phyloP scores from a whole-genome alignment of 148 eudicot genomes.

The Camellia lanceoleosa region DNA sequence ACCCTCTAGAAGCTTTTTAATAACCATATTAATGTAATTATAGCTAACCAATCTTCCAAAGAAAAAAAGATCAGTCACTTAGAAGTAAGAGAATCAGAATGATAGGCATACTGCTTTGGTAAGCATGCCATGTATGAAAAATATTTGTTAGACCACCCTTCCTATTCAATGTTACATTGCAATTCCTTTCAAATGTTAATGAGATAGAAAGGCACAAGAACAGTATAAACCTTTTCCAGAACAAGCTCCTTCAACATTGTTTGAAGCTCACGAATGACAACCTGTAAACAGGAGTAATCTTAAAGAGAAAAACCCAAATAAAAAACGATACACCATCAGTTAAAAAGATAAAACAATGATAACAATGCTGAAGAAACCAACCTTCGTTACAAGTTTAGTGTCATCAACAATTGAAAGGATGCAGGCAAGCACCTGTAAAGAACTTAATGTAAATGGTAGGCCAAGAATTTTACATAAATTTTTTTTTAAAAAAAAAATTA shows the following conservation, averaged over 20 bases:
- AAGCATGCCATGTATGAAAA: background rate
- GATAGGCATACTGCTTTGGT: background rate
- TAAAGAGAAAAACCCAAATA: background rate
- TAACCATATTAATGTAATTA: background rate
- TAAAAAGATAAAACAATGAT: background rate
- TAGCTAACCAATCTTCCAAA: background rate
- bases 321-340: background rate
- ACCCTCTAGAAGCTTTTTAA: background rate
- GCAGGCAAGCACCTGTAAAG: slow-evolving; percentile 71
- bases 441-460: background rate
- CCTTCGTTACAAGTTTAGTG: slow-evolving; percentile 85
- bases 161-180: background rate
- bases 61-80: background rate
- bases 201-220: background rate
- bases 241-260: slow-evolving; percentile 60
- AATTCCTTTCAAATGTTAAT: background rate
- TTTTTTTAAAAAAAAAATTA: background rate
- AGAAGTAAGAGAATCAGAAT: background rate
- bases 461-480: background rate
- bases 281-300: slow-evolving; percentile 35
- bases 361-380: slow-evolving; percentile 21
- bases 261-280: slow-evolving; percentile 65
- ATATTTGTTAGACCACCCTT: background rate
- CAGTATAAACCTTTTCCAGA: slow-evolving; percentile 58
- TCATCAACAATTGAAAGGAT: slow-evolving; percentile 84